Conservation (phyloP, 2,329 filamentous ascomycete species). For the Aspergillus sp. region DNA sequence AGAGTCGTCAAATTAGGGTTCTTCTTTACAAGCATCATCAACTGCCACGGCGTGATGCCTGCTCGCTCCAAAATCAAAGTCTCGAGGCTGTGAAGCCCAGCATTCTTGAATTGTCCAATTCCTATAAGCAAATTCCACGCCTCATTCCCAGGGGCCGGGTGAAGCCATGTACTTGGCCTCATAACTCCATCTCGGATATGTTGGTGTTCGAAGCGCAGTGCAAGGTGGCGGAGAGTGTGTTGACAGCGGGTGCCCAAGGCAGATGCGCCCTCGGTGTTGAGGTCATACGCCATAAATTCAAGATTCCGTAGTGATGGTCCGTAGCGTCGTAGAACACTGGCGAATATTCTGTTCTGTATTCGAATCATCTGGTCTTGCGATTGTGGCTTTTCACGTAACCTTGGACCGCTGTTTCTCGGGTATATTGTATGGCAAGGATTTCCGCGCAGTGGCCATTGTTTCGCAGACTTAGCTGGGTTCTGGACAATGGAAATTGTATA, state of each 20-base stretch:
- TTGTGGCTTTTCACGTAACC: constrained; percentile 1
- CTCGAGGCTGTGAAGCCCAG: constrained; percentile 26
- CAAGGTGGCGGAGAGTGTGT: constrained; percentile 29
- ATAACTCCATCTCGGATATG: constrained; percentile 33
- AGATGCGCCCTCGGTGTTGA: constrained; percentile 29
- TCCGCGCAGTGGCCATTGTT: background rate
- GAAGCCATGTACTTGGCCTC: constrained; percentile 29
- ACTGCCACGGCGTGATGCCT: constrained; percentile 35
- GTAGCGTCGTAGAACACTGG: constrained; percentile 24
- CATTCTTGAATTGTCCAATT: constrained; percentile 22
- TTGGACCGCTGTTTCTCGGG: background rate
- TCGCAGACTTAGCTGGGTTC: background rate
- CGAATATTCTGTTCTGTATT: constrained; percentile 26
- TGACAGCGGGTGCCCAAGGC: constrained; percentile 24
- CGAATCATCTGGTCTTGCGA: constrained; percentile 22
- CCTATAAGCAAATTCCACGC: constrained; percentile 35
- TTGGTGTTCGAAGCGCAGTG: constrained; percentile 35
- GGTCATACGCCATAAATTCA: constrained; percentile 32
- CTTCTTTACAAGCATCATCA: constrained; percentile 31
- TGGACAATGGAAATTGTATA: constrained; percentile 20
- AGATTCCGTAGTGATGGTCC: constrained; percentile 27
- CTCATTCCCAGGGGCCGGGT: constrained; percentile 25
- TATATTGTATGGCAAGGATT: background rate
- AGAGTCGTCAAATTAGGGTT: constrained; percentile 30
- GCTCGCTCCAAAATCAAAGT: constrained; percentile 32